These are phyloP conservation scores for Ascochyta clinopodiicola DNA, from an alignment of 2,329 filamentous ascomycete genomes.

Conservation along the genomic window DNA sequence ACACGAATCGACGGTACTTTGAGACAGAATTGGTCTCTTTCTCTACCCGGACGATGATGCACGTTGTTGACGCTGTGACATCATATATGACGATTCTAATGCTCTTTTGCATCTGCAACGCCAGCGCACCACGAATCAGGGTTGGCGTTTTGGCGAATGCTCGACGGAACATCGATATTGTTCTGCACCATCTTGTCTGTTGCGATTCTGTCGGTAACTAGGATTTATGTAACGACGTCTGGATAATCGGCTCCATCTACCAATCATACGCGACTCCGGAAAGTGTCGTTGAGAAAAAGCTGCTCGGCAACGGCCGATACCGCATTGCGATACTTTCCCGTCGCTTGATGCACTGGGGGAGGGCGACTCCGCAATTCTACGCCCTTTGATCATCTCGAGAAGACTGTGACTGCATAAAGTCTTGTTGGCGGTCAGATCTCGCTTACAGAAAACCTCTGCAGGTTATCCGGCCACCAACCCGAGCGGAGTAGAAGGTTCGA, in stretches of 20 bases:
- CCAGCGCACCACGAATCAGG: neutral
- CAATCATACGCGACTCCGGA: conserved; percentile 20
- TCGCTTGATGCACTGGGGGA: conserved; percentile 4
- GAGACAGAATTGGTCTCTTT: conserved; percentile 13
- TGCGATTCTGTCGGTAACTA: neutral
- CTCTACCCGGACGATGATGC: conserved; percentile 18
- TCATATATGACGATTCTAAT: conserved; percentile 3
- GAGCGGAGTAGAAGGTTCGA: neutral
- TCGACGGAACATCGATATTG: neutral
- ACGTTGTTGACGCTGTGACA: conserved; percentile 4
- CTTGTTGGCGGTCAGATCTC: neutral
- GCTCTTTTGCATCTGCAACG: neutral
- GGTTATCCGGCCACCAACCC: neutral
- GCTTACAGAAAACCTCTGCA: neutral
- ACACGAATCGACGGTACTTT: conserved; percentile 18
- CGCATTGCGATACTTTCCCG: conserved; percentile 23
- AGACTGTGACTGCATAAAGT: neutral
- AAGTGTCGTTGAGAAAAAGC: conserved; percentile 6
- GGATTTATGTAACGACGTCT: conserved; percentile 12
- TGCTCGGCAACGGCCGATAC: conserved; percentile 29
- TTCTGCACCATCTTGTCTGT: neutral
- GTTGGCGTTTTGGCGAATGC: neutral
- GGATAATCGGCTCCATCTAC: conserved; percentile 18
- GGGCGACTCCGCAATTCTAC: conserved; percentile 1
- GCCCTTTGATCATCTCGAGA: conserved; percentile 5